Evolutionary conservation across 75 land plant genomes (phyloP).

Genomic region (Sequoiadendron giganteum): DNA sequence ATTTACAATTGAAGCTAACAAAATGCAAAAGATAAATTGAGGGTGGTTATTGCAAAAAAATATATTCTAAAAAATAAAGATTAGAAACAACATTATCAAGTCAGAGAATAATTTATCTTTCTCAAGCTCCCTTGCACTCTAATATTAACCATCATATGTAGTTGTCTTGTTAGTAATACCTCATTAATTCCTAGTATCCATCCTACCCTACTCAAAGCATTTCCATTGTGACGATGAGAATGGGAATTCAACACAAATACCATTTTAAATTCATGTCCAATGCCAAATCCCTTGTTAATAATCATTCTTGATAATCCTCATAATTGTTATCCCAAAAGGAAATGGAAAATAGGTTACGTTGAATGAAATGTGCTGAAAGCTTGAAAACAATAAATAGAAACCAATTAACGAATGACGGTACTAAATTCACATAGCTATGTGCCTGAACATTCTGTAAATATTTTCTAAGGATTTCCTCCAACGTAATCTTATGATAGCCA

Average conservation of each 20-base stretch:
- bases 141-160: background rate
- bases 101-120: no score
- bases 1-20: no score
- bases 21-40: no score
- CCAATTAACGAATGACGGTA: background rate
- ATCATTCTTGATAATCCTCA: background rate
- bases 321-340: background rate
- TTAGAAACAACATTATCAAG: background rate
- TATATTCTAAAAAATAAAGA: background rate
- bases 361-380: no score
- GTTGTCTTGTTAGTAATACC: no score
- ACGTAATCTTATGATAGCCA: background rate
- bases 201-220: background rate
- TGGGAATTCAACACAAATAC: background rate
- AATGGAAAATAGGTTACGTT: background rate
- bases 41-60: no score
- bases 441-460: background rate
- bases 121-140: background rate
- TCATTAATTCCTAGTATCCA: background rate
- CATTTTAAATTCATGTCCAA: background rate
- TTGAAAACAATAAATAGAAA: background rate
- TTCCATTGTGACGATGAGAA: background rate
- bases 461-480: background rate
- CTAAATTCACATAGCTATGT: background rate
- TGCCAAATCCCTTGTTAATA: background rate